Base-by-base conservation (phyloP, 2,329 filamentous ascomycete genomes). In the Xylaria digitata region DNA sequence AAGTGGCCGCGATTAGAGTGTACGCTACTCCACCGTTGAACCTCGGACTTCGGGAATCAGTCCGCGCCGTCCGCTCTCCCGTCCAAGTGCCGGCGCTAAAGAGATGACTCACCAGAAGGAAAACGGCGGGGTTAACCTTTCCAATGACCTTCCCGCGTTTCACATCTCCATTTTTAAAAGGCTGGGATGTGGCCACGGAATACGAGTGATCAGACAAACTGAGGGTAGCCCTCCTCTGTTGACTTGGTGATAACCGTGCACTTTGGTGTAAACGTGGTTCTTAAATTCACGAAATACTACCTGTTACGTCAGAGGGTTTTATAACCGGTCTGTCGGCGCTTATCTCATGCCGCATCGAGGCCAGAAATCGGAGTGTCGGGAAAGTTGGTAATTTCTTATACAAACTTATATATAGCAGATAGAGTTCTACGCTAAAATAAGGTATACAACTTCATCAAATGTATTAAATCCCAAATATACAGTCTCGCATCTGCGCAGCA, bases 41-140 rank as follows among this genome's bases (percentile, higher is more conserved):
- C 15, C 17, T 40, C 62, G 50, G 50, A 19, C 43, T 61, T 60
- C 63, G 56, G 56, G 11, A 8, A 26, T 40, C 50, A 9, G n/a
- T 13, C 15, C 53, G 53, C 54, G 15, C 53, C 59, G 53, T 43
- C 50, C 49, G 37, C 32, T 6, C 50, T 61, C 23, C 23, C 34
- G 19, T 37, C 19, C 6, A 62, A 58, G 21, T 66, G 48, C 63
- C 57, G 63, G 62, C 21, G 19, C 46, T 54, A 62, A 13, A 30
- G 23, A 26, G 46, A 23, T 7, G 17, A 21, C 23, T 40, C 50
- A 37, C 32, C 3, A n/a, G 11, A 8, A 30, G 6, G 3, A 32
- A 6, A 32, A 8, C 23, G 42, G 62, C 21, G 49, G 54, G 54
- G 48, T 48, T 55, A 4, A n/a, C n/a, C 9, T 30, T 19, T 23